Evolutionary conservation across 2,329 filamentous ascomycete genomes (phyloP).

Genomic region (Aureobasidium pullulans): DNA sequence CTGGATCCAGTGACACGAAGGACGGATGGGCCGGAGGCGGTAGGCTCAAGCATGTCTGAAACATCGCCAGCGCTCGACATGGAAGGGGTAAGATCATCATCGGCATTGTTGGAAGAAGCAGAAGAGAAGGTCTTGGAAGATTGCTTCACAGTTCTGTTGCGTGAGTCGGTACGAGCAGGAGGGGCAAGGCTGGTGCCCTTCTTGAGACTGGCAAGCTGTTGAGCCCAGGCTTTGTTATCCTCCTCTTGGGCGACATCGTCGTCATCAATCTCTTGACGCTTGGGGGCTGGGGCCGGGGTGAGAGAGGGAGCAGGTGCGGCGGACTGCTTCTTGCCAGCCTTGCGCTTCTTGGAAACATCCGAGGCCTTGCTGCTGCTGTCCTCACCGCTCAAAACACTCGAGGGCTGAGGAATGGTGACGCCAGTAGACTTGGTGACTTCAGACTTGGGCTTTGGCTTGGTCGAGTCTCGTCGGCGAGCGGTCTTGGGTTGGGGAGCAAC

Average conservation of each 20-base stretch:
- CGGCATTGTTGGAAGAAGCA: constrained; percentile 64
- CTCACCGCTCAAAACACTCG: constrained; percentile 2
- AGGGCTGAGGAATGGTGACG: constrained; percentile 7
- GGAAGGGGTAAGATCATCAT: constrained; percentile 69
- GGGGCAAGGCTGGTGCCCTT: constrained; percentile 54
- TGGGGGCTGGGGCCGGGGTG: constrained; percentile 23
- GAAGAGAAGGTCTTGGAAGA: constrained; percentile 39
- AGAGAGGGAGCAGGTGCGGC: constrained; percentile 8
- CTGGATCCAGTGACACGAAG: constrained; percentile 67
- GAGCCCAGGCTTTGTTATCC: constrained; percentile 67
- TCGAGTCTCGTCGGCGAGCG: constrained; percentile 16
- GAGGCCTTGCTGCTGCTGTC: constrained; percentile 13
- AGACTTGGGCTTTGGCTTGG: constrained; percentile 18
- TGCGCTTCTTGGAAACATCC: constrained; percentile 27
- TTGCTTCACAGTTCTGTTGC: constrained; percentile 63
- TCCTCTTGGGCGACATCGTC: constrained; percentile 49
- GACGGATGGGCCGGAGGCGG: constrained; percentile 60
- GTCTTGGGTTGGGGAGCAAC: constrained; percentile 15
- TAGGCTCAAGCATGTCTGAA: constrained; percentile 83
- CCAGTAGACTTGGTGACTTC: constrained; percentile 17
- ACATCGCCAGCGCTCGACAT: constrained; percentile 62
- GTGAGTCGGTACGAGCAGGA: constrained; percentile 28
- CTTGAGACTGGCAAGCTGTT: constrained; percentile 63
- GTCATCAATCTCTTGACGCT: constrained; percentile 24
- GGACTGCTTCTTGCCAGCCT: constrained; percentile 23